phyloP scores from a whole-genome alignment of 2,329 filamentous ascomycete genomes.

The Ophiostoma piceae region DNA sequence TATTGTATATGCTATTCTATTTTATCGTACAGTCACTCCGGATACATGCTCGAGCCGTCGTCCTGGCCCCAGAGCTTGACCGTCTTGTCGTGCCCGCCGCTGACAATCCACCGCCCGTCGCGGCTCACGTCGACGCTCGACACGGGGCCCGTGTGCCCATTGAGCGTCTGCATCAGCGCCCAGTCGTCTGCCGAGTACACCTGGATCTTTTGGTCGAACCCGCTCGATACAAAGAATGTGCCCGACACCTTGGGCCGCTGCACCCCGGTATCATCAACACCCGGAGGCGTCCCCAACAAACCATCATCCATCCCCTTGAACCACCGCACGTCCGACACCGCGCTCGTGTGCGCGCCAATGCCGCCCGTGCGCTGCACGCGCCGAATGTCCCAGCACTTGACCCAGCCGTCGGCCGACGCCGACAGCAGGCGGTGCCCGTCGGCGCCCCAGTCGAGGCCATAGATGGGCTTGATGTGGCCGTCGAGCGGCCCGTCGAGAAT shows the following conservation, averaged over 20 bases:
- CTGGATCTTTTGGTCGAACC: constrained; percentile 93
- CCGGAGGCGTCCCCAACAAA: constrained; percentile 54
- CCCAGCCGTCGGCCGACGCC: constrained; percentile 87
- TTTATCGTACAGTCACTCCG: background rate
- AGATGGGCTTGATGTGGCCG: constrained; percentile 81
- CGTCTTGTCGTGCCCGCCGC: constrained; percentile 87
- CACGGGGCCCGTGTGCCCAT: constrained; percentile 87
- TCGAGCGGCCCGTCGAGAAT: constrained; percentile 84
- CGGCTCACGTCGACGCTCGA: constrained; percentile 82
- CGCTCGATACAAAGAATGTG: constrained; percentile 84
- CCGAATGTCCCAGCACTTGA: constrained; percentile 96
- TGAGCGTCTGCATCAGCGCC: constrained; percentile 79
- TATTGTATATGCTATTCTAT: constrained; percentile 1
- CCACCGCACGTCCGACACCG: constrained; percentile 90
- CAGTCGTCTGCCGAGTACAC: constrained; percentile 96
- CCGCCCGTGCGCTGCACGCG: constrained; percentile 79
- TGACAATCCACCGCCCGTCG: constrained; percentile 88
- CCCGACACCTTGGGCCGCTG: constrained; percentile 75
- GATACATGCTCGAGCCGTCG: constrained; percentile 46
- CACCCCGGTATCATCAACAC: constrained; percentile 55
- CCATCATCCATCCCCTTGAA: constrained; percentile 82
- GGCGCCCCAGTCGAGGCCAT: constrained; percentile 84
- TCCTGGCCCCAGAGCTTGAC: constrained; percentile 95
- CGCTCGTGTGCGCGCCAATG: constrained; percentile 84
- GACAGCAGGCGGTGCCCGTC: constrained; percentile 92